Evolutionary conservation across 306 rosid genomes (phyloP), one percentile per base, ranked within the genome.

Genomic region (Malus orientalis): DNA sequence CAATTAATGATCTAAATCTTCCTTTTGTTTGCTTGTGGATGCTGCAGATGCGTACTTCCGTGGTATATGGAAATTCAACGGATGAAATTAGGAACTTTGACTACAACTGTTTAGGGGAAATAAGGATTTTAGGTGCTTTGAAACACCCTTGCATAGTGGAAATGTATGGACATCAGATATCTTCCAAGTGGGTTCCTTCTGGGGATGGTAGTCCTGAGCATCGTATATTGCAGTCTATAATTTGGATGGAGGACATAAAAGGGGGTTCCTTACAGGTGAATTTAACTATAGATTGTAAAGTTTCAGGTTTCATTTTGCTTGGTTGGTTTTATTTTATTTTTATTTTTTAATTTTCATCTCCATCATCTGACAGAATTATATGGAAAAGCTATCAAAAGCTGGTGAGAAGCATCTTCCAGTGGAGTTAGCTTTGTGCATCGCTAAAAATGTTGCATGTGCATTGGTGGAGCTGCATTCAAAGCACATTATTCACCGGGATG

Each of bases 401-500:
- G 96, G 96, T 42, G 88, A 96, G 80, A 91, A 88, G 85, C 89
- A 79, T 68, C 83, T 88, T 57, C 87, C 99, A 5, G 59, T 85
- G 70, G 89, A 92, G 84, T 75, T 87, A 74, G 95, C 93, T 45
- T 76, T 91, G 79, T 67, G 67, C 81, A 86, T 96, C 2, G 93
- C 98, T 78, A 89, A 81, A 85, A 93, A 96, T 87, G 88, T 92
- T 60, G 91, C 98, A 5, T 82, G 88, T 73, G 98, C 98, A 55
- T 89, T 96, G 86, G 75, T 69, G 61, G 99, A 92, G 83, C 71
- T 96, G 80, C 99, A 96, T 77, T 91, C 96, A 0, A 92, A 88
- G 78, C 97, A 96, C 84, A 88, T 96, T 51, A 92, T 93, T 81
- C 99, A 96, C 58, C 99, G 99, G 67, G 99, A 96, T 81, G 63